A percentile compares a stretch with the other conserved stretches of the same genome.
These are phyloP conservation scores for Aspergillus sp. DNA, from an alignment of 2,329 filamentous ascomycete genomes.

Conservation along the genomic window DNA sequence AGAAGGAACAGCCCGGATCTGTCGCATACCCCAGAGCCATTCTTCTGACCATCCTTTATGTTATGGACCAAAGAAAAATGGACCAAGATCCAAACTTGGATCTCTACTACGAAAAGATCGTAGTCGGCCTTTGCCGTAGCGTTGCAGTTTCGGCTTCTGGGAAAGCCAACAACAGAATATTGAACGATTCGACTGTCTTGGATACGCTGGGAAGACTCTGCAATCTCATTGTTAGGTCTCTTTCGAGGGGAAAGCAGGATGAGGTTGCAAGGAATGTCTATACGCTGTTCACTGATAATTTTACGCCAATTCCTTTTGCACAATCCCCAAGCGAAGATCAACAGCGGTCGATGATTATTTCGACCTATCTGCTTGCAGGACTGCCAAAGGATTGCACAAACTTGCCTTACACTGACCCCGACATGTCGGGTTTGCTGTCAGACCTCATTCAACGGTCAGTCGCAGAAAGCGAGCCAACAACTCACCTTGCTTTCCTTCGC, in stretches of 20 bases:
- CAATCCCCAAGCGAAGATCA: conserved; percentile 26
- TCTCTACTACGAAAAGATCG: conserved; percentile 48
- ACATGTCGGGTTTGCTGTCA: conserved; percentile 30
- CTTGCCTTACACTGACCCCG: conserved; percentile 26
- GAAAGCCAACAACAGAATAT: conserved; percentile 28
- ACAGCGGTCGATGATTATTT: conserved; percentile 50
- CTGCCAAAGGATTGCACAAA: conserved; percentile 35
- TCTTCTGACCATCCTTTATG: conserved; percentile 57
- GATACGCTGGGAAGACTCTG: conserved; percentile 58
- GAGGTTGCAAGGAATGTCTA: conserved; percentile 52
- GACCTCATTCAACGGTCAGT: conserved; percentile 32
- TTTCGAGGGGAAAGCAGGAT: conserved; percentile 49
- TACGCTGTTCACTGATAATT: conserved; percentile 43
- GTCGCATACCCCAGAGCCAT: conserved; percentile 55
- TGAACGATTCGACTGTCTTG: conserved; percentile 50
- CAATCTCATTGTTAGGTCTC: conserved; percentile 54
- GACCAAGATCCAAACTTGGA: conserved; percentile 39
- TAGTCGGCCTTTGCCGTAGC: conserved; percentile 38
- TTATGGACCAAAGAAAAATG: conserved; percentile 51
- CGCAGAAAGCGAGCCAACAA: conserved; percentile 25
- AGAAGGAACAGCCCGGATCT: conserved; percentile 42
- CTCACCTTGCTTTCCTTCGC: conserved; percentile 37
- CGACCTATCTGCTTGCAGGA: conserved; percentile 54
- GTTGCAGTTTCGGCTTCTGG: conserved; percentile 33
- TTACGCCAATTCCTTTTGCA: conserved; percentile 31